Percentiles rank a stretch among this genome's conserved stretches.
These are phyloP conservation scores for Scytalidium lignicola DNA, from an alignment of 2,329 filamentous ascomycete genomes.

Conservation along the genomic window DNA sequence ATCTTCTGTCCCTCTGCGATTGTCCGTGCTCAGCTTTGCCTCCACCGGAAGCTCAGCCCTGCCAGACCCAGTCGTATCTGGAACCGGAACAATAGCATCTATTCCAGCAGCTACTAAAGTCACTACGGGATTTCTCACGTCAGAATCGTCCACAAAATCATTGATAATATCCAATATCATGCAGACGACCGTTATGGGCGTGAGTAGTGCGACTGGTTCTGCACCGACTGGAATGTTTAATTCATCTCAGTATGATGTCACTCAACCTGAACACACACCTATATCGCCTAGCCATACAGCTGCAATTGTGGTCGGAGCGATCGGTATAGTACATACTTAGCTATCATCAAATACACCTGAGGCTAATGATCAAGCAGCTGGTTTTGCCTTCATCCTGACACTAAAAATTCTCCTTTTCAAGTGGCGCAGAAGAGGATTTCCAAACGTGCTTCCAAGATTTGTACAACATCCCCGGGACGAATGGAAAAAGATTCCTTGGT, in stretches of 20 bases:
- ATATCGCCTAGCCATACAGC: slow-evolving; percentile 1
- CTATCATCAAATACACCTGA: neutral
- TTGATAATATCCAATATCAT: too few relatives aligned
- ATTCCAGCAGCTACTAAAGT: too few relatives aligned
- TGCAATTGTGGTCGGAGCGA: slow-evolving; percentile 6
- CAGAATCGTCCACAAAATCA: too few relatives aligned
- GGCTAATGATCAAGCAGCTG: slow-evolving; percentile 7
- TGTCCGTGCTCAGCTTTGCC: too few relatives aligned
- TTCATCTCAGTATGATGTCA: neutral
- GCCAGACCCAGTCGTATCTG: neutral
- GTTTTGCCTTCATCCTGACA: slow-evolving; percentile 4
- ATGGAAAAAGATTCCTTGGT: neutral
- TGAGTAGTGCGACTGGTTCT: neutral
- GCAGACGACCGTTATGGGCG: too few relatives aligned
- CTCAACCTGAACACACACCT: neutral
- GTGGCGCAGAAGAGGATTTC: too few relatives aligned
- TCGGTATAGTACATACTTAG: slow-evolving; percentile 2
- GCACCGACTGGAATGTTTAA: neutral
- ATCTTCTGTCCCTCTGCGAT: neutral
- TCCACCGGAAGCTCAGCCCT: neutral
- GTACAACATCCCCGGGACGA: neutral
- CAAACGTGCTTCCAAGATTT: neutral
- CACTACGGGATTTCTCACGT: too few relatives aligned
- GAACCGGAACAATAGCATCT: too few relatives aligned
- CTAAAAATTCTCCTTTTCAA: slow-evolving; percentile 3